Evolutionary conservation across 2,329 filamentous ascomycete species (phyloP).

Genomic region (Ceratocystis destructans): DNA sequence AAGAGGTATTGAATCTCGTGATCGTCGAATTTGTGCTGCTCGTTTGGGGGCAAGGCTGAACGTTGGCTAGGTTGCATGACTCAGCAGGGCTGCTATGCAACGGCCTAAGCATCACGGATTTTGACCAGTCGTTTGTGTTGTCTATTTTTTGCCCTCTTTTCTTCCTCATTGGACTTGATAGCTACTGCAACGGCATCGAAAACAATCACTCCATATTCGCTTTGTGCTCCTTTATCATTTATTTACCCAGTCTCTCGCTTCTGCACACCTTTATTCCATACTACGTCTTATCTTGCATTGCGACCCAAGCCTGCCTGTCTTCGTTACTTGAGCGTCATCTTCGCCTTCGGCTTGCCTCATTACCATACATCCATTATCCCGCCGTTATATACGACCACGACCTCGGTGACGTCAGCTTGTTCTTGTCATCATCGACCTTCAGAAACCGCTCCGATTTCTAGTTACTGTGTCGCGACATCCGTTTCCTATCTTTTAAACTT

Average conservation of each 20-base stretch:
- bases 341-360: not conserved
- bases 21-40: not conserved
- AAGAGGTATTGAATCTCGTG: not conserved
- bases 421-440: not conserved
- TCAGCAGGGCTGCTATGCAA: not conserved
- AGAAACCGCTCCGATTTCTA: not conserved
- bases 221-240: not conserved
- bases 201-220: not conserved
- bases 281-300: not conserved
- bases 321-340: not conserved
- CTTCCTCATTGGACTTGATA: not conserved
- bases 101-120: not conserved
- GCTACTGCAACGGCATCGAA: not conserved
- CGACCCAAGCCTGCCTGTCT: not conserved
- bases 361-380: not conserved
- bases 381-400: not conserved
- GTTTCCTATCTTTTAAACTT: not conserved
- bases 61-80: not conserved
- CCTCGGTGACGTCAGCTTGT: not conserved
- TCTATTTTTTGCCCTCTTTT: not conserved
- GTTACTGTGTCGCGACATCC: not conserved
- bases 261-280: not conserved
- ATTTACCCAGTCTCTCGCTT: not conserved
- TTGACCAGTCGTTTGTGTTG: not conserved
- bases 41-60: not conserved